Evolutionary conservation across 257 asterid genomes (phyloP), one percentile per base, ranked within the genome.

Genomic region (Nyctanthes arbortristis): DNA sequence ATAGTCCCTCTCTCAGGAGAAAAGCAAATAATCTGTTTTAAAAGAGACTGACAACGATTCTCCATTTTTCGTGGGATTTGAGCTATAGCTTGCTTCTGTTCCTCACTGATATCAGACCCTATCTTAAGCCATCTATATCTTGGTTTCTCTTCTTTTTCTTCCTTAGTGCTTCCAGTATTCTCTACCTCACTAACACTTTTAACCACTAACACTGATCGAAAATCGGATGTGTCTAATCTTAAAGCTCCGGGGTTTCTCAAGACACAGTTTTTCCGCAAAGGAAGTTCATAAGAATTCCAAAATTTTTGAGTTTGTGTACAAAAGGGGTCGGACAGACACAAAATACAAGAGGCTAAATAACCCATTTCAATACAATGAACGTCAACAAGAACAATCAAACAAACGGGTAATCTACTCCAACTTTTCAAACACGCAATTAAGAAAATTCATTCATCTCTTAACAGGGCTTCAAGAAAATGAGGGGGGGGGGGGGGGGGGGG

Each of bases 1-100:
- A 91, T 75, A 65, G 80, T 77, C 28, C 89, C 86, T 32, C 74
- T 86, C 77, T 86, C 92, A 55, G 77, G 34, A 14, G 93, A 70
- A 67, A 75, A 88, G 75, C 94, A 85, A 56, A 89, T 74, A 2
- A 93, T 80, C 65, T 84, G 85, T 66, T 76, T 78, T 88, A 89
- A 79, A 31, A 93, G 62, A 13, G 81, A 84, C 78, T 86, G 84
- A 12, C 96, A 91, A 67, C 97, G 80, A 68, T 91, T 91, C 10
- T 83, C 67, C 91, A 93, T 84, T 86, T 80, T 87, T 5, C 62
- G 47, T 39, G 96, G 83, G 18, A 88, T 74, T 70, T 77, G 82
- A 39, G 90, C 66, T 5, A 88, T 72, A 20, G 84, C 80, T 65
- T 35, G 73, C 72, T 82, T 84, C 80, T 90, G 91, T 59, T 83